These are phyloP conservation scores for Verticillium tricorpus DNA, from an alignment of 2,329 filamentous ascomycete genomes.

Conservation along the genomic window DNA sequence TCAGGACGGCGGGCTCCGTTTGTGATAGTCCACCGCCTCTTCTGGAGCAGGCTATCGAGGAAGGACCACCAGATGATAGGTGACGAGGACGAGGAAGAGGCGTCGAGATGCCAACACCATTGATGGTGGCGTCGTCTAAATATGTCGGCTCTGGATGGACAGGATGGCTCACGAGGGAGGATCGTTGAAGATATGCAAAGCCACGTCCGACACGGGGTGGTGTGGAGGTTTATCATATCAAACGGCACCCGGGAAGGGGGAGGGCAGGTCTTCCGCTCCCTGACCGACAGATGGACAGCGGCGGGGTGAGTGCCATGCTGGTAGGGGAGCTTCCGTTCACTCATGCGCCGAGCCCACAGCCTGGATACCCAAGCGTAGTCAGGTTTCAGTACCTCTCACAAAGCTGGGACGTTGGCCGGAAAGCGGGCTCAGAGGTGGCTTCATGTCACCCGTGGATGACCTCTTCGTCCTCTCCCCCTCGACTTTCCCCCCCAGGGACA, in stretches of 20 bases:
- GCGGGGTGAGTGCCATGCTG: background rate
- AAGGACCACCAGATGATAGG: conserved; percentile 34
- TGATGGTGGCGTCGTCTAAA: conserved; percentile 3
- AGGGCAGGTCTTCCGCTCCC: conserved; percentile 4
- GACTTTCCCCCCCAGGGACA: background rate
- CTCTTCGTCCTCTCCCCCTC: background rate
- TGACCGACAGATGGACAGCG: conserved; percentile 1
- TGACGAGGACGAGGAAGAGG: conserved; percentile 22
- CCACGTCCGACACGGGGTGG: background rate
- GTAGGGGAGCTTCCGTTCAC: background rate
- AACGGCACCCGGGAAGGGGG: background rate
- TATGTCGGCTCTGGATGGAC: background rate
- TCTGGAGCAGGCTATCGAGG: conserved; percentile 29
- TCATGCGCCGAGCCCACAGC: background rate
- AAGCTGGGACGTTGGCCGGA: conserved; percentile 23
- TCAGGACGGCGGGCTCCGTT: conserved; percentile 37
- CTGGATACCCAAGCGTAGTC: conserved; percentile 25
- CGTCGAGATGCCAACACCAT: conserved; percentile 5
- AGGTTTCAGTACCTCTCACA: conserved; percentile 35
- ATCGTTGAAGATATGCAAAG: background rate
- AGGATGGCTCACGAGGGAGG: background rate
- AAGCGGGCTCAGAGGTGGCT: conserved; percentile 26
- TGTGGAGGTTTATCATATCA: background rate
- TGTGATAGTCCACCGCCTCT: conserved; percentile 46
- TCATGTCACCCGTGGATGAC: conserved; percentile 3